phyloP scores from a whole-genome alignment of 2,329 filamentous ascomycete species.

The Fusarium vanettenii region DNA sequence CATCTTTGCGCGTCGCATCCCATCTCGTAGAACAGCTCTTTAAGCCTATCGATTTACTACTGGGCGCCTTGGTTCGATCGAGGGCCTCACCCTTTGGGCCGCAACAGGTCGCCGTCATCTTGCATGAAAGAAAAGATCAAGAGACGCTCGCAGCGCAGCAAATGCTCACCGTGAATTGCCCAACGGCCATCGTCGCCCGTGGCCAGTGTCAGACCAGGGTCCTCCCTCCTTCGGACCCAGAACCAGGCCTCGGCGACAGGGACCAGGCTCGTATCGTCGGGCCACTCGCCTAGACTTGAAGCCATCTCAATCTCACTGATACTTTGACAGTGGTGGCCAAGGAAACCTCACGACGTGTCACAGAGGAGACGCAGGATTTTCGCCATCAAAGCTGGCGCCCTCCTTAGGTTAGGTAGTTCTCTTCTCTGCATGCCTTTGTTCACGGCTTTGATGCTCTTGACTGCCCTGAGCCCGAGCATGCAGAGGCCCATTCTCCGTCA shows the following conservation, averaged over 20 bases:
- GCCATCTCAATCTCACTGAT: conserved; percentile 19
- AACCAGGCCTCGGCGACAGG: conserved; percentile 19
- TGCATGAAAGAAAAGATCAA: not conserved
- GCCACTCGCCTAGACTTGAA: conserved; percentile 11
- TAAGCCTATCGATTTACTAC: not conserved
- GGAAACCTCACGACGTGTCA: not conserved
- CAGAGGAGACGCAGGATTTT: not conserved
- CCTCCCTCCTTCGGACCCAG: conserved; percentile 17
- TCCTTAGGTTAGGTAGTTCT: not conserved
- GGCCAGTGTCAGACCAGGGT: conserved; percentile 18
- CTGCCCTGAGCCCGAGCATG: not conserved
- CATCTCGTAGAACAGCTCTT: not conserved
- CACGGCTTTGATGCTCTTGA: not conserved
- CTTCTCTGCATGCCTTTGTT: not conserved
- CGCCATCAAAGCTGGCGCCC: not conserved
- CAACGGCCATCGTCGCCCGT: not conserved
- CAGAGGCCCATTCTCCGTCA: conserved; percentile 1
- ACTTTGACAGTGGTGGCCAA: not conserved
- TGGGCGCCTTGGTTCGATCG: not conserved
- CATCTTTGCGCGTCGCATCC: conserved; percentile 21
- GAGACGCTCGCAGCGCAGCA: not conserved
- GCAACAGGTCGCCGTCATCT: not conserved
- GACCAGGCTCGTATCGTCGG: conserved; percentile 13
- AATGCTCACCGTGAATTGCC: not conserved
- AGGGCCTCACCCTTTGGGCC: not conserved